Conservation (phyloP, 768 basidiomycete genomes). For the Lactarius tabidus region DNA sequence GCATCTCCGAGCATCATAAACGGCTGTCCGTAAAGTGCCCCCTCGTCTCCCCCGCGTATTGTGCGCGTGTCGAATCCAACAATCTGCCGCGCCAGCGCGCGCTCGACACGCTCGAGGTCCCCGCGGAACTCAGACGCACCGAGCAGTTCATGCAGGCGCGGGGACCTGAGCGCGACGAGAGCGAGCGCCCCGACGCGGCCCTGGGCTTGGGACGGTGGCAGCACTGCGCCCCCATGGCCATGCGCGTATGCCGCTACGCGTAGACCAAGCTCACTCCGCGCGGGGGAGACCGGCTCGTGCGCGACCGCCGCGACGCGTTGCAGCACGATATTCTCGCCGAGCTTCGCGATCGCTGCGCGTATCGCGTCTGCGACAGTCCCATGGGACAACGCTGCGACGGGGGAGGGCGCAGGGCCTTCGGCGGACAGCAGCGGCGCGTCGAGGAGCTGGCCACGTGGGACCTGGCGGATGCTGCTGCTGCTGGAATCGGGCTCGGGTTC, state of each 20-base stretch:
- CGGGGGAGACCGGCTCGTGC: constrained; percentile 29
- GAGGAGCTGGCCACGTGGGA: constrained; percentile 48
- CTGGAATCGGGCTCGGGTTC: constrained; percentile 27
- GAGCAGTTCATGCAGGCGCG: constrained; percentile 12
- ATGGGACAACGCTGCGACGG: constrained; percentile 30
- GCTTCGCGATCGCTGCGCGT: constrained; percentile 64
- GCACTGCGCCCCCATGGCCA: constrained; percentile 1
- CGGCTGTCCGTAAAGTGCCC: constrained; percentile 24
- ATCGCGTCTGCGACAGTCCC: constrained; percentile 59
- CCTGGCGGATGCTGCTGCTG: constrained; percentile 39
- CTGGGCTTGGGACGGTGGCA: background rate
- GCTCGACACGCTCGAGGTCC: constrained; percentile 24
- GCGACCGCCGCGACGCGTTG: constrained; percentile 45
- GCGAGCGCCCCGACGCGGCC: constrained; percentile 24
- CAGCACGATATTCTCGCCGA: constrained; percentile 75
- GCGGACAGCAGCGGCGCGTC: constrained; percentile 66
- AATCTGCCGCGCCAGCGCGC: constrained; percentile 23
- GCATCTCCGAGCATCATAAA: constrained; percentile 23
- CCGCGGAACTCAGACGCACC: constrained; percentile 11
- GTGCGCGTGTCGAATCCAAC: constrained; percentile 23
- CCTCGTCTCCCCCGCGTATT: constrained; percentile 17
- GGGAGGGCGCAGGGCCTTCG: background rate
- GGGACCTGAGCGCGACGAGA: constrained; percentile 23
- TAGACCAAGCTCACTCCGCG: constrained; percentile 9
- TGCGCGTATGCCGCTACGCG: constrained; percentile 24